A percentile compares a stretch with the other conserved stretches of the same genome.
These are phyloP conservation scores for Ormosia semicastrata DNA, from an alignment of 306 rosid genomes.

Conservation along the genomic window DNA sequence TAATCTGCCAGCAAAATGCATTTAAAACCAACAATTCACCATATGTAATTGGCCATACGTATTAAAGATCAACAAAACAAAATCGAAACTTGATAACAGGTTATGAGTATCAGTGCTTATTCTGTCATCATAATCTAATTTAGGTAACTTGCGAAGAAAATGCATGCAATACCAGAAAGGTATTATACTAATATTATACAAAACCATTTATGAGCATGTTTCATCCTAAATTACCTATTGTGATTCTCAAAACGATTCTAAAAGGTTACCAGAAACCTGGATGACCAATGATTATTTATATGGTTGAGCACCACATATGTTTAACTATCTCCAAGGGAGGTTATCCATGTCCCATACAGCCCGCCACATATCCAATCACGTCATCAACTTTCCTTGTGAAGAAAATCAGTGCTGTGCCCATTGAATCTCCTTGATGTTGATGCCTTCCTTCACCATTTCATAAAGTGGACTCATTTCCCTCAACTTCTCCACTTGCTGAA, in stretches of 20 bases:
- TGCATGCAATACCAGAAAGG: constrained; percentile 1
- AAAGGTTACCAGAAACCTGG: background rate
- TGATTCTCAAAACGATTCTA: background rate
- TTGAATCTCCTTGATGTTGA: constrained; percentile 74
- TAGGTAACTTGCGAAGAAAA: background rate
- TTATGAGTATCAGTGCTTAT: background rate
- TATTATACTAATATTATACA: background rate
- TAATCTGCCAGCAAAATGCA: background rate
- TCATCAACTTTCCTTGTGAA: background rate
- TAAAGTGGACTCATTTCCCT: constrained; percentile 98
- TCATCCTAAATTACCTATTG: constrained; percentile 11
- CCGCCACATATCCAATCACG: background rate
- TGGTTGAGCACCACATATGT: background rate
- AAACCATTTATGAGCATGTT: background rate
- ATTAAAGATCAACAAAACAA: background rate
- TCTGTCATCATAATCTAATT: background rate
- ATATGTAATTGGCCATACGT: background rate
- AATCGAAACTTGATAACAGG: background rate
- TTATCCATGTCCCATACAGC: background rate
- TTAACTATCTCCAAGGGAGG: background rate
- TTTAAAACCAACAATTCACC: constrained; percentile 1
- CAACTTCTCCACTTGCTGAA: constrained; percentile 80
- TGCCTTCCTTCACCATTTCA: constrained; percentile 95
- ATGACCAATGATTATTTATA: background rate
- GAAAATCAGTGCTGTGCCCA: constrained; percentile 79